Conservation (phyloP, 306 rosid species). For the Cucumis sativus region Cucumber_9930_V3 NC_026659.2:127001-127500, state of each 20-base stretch:
- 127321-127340: conserved; percentile 13
- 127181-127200: conserved; percentile 69
- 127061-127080: conserved; percentile 39
- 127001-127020: conserved; percentile 52
- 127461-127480: conserved; percentile 51
- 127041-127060: conserved; percentile 70
- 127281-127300: conserved; percentile 90
- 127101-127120: conserved; percentile 1
- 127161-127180: conserved; percentile 84
- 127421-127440: conserved; percentile 65
- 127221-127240: conserved; percentile 61
- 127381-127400: background rate
- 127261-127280: conserved; percentile 85
- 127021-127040: conserved; percentile 68
- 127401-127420: background rate
- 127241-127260: conserved; percentile 98
- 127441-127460: conserved; percentile 81
- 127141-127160: conserved; percentile 62
- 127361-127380: background rate
- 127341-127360: conserved; percentile 2
- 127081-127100: background rate
- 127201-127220: conserved; percentile 85
- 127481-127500: conserved; percentile 92
- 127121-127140: conserved; percentile 13
- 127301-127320: conserved; percentile 64